phyloP scores from a whole-genome alignment of 2,329 filamentous ascomycete genomes.

The Claviceps fusiformis region DNA sequence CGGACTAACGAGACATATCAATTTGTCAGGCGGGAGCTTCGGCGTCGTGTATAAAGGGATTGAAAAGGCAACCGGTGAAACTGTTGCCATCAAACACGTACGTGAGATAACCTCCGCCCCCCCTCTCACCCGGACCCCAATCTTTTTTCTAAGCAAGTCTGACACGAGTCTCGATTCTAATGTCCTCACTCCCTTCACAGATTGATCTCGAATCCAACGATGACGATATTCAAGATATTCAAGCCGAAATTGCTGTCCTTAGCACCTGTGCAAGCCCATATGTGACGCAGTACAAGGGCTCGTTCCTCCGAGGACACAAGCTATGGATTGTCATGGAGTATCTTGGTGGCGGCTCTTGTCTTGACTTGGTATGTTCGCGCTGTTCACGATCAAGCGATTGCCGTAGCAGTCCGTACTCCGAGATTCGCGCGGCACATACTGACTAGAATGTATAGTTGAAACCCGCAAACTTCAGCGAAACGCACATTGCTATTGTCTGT shows the following conservation, averaged over 20 bases:
- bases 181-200: conserved; percentile 29
- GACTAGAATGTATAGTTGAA: conserved; percentile 51
- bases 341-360: conserved; percentile 83
- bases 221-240: conserved; percentile 96
- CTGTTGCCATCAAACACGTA: conserved; percentile 94
- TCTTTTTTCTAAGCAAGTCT: neutral
- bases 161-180: neutral
- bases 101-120: conserved; percentile 21
- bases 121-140: too few species aligned
- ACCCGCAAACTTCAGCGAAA: conserved; percentile 77
- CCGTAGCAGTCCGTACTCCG: neutral
- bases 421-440: conserved; percentile 10
- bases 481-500: conserved; percentile 87
- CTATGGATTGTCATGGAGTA: conserved; percentile 99
- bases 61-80: conserved; percentile 77
- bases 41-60: conserved; percentile 95
- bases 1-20: neutral
- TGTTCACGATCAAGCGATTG: neutral
- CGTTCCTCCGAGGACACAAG: conserved; percentile 91
- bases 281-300: conserved; percentile 92
- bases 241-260: conserved; percentile 89
- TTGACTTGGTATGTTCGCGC: conserved; percentile 59
- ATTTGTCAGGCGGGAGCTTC: conserved; percentile 68
- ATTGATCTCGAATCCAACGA: conserved; percentile 98
- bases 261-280: conserved; percentile 89